phyloP scores from a whole-genome alignment of 2,329 filamentous ascomycete genomes.

The Hypoxylon sp. region DNA sequence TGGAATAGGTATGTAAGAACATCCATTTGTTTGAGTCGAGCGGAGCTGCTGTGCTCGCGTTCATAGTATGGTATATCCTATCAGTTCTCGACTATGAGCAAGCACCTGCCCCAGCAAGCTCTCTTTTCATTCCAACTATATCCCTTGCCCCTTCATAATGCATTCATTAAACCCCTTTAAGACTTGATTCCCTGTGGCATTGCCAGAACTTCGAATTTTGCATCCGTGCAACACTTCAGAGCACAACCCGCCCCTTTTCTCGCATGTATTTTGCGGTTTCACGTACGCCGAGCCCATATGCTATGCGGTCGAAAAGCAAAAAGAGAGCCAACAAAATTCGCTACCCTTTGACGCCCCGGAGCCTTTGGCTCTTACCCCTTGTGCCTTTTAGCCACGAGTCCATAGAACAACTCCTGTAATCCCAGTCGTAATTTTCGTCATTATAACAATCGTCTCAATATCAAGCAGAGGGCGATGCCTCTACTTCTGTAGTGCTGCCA shows the following conservation, averaged over 20 bases:
- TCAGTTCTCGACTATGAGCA: background rate
- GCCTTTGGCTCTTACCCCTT: constrained; percentile 11
- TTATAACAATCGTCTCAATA: constrained; percentile 23
- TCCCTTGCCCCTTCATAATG: constrained; percentile 7
- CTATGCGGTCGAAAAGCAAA: constrained; percentile 35
- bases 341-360: constrained; percentile 25
- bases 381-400: constrained; percentile 24
- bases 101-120: background rate
- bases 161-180: constrained; percentile 1
- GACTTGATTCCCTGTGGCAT: constrained; percentile 6
- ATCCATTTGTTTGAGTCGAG: background rate
- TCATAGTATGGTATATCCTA: background rate
- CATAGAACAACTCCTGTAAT: constrained; percentile 21
- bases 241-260: constrained; percentile 19
- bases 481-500: constrained; percentile 65
- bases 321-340: constrained; percentile 3
- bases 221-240: constrained; percentile 15
- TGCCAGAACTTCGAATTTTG: constrained; percentile 13
- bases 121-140: background rate
- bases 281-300: constrained; percentile 37
- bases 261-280: constrained; percentile 19
- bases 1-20: background rate
- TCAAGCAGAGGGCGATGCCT: background rate
- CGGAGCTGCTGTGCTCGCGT: background rate
- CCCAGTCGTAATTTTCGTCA: constrained; percentile 30